Evolutionary conservation across 2,329 filamentous ascomycete genomes (phyloP), one percentile per base, ranked within the genome.

Genomic region (Cephalotrichum gorgonifer): DNA sequence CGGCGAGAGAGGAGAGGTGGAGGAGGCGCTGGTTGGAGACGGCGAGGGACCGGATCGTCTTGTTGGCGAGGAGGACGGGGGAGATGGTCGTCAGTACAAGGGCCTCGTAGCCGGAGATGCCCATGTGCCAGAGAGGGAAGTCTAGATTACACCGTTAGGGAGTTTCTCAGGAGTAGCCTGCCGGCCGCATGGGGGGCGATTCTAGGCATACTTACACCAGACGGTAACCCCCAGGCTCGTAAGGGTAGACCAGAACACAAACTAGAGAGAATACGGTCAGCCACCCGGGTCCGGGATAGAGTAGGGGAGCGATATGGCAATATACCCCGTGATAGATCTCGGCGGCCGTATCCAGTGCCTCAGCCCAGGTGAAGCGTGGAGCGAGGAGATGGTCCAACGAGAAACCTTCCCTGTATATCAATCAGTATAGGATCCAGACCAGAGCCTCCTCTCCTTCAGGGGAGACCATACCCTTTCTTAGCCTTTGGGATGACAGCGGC

Each of bases 81-180:
- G 90, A 86, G 47, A 91, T 66, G 3, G 88, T 91, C 45, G 78
- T 79, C 81, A 97, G 85, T 60, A 98, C 83, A 55, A 95, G 75
- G 41, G 83, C 85, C 68, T 98, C 93, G 62, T 93, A 98, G 54
- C 93, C 93, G 4, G 91, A 97, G 52, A 98, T 94, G 26, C 93
- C 93, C 93, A 98, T 98, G 64, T 96, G 82, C 93, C 93, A 98
- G 11, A 98, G 78, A 14, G 93, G 93, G 64, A 98, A 98, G 66
- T 94, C 85, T 88, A 45, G 6, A n/a, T n/a, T n/a, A 2, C 20
- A 9, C 7, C 2, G 22, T 48, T 38, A 39, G 35, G 7, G n/a
- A n/a, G n/a, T n/a, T 35, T n/a, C 25, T 15, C 22, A 27, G 28
- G 23, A 23, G n/a, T n/a, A n/a, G n/a, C n/a, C n/a, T n/a, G n/a